Evolutionary conservation across 495 filamentous ascomycete species (phyloP), one percentile per base, ranked within the genome.

Genomic region (Xylaria telfairii): DNA sequence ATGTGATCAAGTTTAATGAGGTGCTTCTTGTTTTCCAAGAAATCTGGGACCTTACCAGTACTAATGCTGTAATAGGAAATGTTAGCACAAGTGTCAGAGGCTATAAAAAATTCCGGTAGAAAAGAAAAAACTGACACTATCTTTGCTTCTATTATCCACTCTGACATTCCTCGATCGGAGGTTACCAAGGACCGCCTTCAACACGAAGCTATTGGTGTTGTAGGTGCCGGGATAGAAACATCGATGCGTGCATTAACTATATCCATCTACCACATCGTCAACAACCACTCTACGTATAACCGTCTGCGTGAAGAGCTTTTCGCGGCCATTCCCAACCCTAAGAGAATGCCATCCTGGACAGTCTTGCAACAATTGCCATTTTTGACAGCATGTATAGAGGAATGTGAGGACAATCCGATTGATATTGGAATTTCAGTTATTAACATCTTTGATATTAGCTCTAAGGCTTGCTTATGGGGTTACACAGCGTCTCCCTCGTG

Each of bases 221-320:
- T 65, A 5, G 39, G 62, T 49, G 62, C 42, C 15, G 62, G 62
- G 21, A 6, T 65, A 24, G 62, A 65, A 24, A 65, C 62, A 21
- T 34, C 42, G 24, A 49, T 24, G 26, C 44, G 44, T 12, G 13
- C 41, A 32, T 49, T 65, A 17, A 42, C 62, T n/a, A 4, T 65
- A 32, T 46, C 41, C 26, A 17, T 46, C 2, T 65, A 32, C 17
- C 62, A 65, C 39, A 65, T 65, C 8, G 1, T 34, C 13, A 6
- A 46, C 3, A 65, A 32, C 6, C 42, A 15, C 8, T 15, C 17
- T 2, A 47, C 15, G 0, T 24, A 13, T 21, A 13, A 24, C 17
- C 41, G 42, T 32, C 42, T 65, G 1, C 26, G 39, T n/a, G 44
- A 49, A 30, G 62, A 65, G 62, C 42, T 65, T 28, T 47, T 32